These are phyloP conservation scores for Claviceps africana DNA, from an alignment of 2,329 filamentous ascomycete genomes.

Conservation along the genomic window DNA sequence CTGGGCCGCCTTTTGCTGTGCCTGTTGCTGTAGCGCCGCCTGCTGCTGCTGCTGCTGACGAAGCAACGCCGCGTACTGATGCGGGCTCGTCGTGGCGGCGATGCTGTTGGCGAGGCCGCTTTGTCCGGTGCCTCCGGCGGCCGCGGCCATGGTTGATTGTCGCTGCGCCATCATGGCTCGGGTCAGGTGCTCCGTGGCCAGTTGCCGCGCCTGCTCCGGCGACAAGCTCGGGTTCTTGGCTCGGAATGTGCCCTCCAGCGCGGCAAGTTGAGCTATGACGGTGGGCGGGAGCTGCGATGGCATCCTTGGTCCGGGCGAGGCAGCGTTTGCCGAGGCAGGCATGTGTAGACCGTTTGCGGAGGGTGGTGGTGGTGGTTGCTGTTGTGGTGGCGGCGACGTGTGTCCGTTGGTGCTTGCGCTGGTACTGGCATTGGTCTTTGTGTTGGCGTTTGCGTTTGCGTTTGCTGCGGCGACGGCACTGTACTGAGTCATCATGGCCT, in stretches of 20 bases:
- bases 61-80: conserved; percentile 46
- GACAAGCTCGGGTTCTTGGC: conserved; percentile 36
- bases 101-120: conserved; percentile 35
- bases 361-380: conserved; percentile 32
- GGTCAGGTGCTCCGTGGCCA: conserved; percentile 37
- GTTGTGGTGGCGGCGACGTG: too few species aligned
- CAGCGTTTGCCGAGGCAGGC: conserved; percentile 27
- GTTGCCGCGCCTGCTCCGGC: conserved; percentile 33
- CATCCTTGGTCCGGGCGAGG: conserved; percentile 27
- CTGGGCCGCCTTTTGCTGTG: conserved; percentile 15
- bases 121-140: conserved; percentile 35
- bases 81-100: conserved; percentile 35
- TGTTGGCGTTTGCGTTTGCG: not conserved
- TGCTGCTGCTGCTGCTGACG: conserved; percentile 42
- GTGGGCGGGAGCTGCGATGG: conserved; percentile 31
- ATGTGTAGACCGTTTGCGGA: conserved; percentile 32
- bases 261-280: conserved; percentile 33
- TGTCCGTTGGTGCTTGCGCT: conserved; percentile 18
- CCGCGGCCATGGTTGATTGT: conserved; percentile 41
- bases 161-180: conserved; percentile 33
- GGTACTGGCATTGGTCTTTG: not conserved
- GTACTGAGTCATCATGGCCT: conserved; percentile 38
- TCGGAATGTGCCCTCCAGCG: conserved; percentile 38
- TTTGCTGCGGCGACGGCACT: conserved; percentile 13
- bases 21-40: conserved; percentile 17